Evolutionary conservation across 73 alveolate genomes (phyloP).

Genomic region (Paramecium sonneborni): DNA sequence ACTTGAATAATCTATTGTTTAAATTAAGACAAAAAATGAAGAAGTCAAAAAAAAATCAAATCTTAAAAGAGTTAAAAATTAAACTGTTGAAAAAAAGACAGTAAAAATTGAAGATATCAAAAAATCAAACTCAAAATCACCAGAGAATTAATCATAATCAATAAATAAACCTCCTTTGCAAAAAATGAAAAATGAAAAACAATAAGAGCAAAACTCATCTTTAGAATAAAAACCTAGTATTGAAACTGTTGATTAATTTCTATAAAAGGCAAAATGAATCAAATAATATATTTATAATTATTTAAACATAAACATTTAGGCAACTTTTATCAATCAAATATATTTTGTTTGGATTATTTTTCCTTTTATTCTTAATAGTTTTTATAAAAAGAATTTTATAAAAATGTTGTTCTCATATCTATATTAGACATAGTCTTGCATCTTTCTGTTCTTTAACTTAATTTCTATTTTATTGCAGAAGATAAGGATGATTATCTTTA

Average conservation of each 20-base stretch:
- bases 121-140: background rate
- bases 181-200: background rate
- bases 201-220: background rate
- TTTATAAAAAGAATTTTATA: background rate
- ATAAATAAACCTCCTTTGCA: background rate
- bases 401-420: background rate
- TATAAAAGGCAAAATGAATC: background rate
- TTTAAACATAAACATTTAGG: background rate
- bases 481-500: background rate
- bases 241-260: background rate
- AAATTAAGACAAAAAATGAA: background rate
- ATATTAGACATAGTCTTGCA: background rate
- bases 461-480: background rate
- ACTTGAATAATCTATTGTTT: background rate
- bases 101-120: background rate
- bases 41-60: background rate
- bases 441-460: background rate
- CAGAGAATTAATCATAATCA: background rate
- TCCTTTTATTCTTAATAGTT: background rate
- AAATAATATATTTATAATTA: background rate
- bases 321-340: background rate
- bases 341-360: background rate
- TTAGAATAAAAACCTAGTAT: background rate
- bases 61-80: background rate
- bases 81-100: constrained; percentile 5